A percentile compares a stretch with the other conserved stretches of the same genome.
Conservation (phyloP, 75 land plant genomes). For the Cunninghamia lanceolata region DNA sequence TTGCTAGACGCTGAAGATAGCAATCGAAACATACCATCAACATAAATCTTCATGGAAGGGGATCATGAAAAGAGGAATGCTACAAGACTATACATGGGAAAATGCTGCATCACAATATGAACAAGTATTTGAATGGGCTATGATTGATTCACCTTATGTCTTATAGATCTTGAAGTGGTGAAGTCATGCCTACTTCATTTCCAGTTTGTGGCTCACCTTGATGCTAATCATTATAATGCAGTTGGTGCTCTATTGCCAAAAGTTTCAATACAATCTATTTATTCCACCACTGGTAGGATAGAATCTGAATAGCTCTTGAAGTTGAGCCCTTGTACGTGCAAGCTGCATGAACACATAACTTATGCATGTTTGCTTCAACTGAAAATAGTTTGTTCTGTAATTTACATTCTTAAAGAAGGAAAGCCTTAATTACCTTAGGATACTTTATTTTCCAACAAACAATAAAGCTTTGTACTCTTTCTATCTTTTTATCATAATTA, state of each 20-base stretch:
- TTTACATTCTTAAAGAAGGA: not conserved
- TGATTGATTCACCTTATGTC: slow-evolving; percentile 81
- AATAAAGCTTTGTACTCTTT: not conserved
- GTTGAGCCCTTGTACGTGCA: not conserved
- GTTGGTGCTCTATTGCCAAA: not conserved
- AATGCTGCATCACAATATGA: slow-evolving; percentile 88
- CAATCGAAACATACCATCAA: slow-evolving; percentile 58
- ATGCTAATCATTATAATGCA: not conserved
- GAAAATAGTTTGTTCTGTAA: not conserved
- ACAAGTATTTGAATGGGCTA: slow-evolving; percentile 89
- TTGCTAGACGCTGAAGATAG: slow-evolving; percentile 52
- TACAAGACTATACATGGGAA: slow-evolving; percentile 77
- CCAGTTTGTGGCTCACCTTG: not conserved
- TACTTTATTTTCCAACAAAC: not conserved
- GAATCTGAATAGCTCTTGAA: not conserved
- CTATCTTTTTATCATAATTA: not conserved
- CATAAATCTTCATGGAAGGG: slow-evolving; percentile 81
- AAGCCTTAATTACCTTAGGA: not conserved
- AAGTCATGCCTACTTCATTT: not conserved
- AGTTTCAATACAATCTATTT: not conserved
- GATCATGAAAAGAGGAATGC: slow-evolving; percentile 82
- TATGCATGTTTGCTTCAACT: slow-evolving; percentile 1
- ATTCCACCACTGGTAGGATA: not conserved
- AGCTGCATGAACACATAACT: not conserved
- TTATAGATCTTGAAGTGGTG: not conserved